Base-by-base conservation (phyloP, 148 eudicot species). In the Salicornia ramosissima region DNA sequence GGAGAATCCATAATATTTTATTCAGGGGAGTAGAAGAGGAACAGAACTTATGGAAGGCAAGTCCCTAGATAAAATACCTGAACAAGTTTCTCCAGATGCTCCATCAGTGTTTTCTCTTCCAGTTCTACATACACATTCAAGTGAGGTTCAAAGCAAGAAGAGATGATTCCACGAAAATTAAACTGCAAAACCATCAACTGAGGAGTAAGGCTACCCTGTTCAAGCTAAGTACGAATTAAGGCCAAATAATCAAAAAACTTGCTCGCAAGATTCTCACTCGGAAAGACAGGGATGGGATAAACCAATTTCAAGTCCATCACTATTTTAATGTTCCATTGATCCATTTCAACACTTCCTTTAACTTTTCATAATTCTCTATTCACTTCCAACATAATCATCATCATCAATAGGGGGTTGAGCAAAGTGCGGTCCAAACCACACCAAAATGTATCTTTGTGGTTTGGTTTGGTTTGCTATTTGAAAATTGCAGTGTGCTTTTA, bases 61-160 rank as follows among this genome's bases (percentile, higher is more conserved):
- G 18, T 28, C 19, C 11, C 36, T 26, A 34, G 29, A 4, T 36
- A 19, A 51, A 74, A 52, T 73, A 87, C 98, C 95, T 94, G 97
- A 75, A 94, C 92, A 79, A 94, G 98, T 76, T 94, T 94, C 84
- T 94, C 98, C 47, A 94, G 77, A 83, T 78, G 82, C 73, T 94
- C 98, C 97, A 90, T 90, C 58, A 94, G 85, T 49, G 98, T 94
- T 85, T 82, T 94, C 81, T 94, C 98, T 82, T 94, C 98, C 64
- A 94, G 80, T 78, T 94, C 98, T 26, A 94, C 91, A 70, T 94
- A 94, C 51, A 90, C 97, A 65, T 78, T 70, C 83, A 94, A 80
- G 77, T 94, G 90, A 62, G 96, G 97, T 75, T 94, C 98, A 76
- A 94, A 94, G 81, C 98, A 94, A 55, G 98, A 90, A 53, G 98